These are phyloP conservation scores for Ophiostoma pallidulum DNA, from an alignment of 2,329 filamentous ascomycete species.

Conservation along the genomic window DNA sequence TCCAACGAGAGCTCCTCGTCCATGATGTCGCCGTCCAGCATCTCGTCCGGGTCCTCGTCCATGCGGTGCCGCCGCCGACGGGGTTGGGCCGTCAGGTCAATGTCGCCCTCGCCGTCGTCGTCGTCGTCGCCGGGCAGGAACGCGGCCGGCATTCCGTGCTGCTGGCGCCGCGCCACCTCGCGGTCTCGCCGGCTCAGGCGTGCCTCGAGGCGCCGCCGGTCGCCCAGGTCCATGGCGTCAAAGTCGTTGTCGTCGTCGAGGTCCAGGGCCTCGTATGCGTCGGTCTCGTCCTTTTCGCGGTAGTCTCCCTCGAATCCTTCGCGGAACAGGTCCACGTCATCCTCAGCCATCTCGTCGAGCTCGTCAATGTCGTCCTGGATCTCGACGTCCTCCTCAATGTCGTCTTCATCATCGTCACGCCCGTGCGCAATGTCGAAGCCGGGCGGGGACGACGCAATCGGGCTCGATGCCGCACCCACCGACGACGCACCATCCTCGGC, in stretches of 20 bases:
- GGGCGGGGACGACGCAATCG: slow-evolving; percentile 59
- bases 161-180: slow-evolving; percentile 56
- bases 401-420: slow-evolving; percentile 56
- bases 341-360: slow-evolving; percentile 72
- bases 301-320: slow-evolving; percentile 67
- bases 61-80: slow-evolving; percentile 81
- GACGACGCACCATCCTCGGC: slow-evolving; percentile 44
- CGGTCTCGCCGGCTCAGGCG: slow-evolving; percentile 65
- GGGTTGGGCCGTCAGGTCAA: slow-evolving; percentile 78
- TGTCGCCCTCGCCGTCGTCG: slow-evolving; percentile 74
- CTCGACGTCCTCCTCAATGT: slow-evolving; percentile 62
- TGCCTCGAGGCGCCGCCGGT: slow-evolving; percentile 61
- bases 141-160: slow-evolving; percentile 54
- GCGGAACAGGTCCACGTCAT: slow-evolving; percentile 69
- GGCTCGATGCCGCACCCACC: slow-evolving; percentile 45
- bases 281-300: slow-evolving; percentile 53
- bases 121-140: slow-evolving; percentile 77
- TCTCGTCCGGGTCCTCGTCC: slow-evolving; percentile 87
- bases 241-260: slow-evolving; percentile 73
- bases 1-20: slow-evolving; percentile 90
- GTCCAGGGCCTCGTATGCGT: slow-evolving; percentile 60
- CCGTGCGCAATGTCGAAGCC: slow-evolving; percentile 57
- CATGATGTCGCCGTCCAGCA: slow-evolving; percentile 89
- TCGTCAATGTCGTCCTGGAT: slow-evolving; percentile 66
- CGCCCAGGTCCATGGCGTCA: slow-evolving; percentile 56